Conservation (phyloP, 129 eudicot genomes). For the Sambucus nigra region DNA sequence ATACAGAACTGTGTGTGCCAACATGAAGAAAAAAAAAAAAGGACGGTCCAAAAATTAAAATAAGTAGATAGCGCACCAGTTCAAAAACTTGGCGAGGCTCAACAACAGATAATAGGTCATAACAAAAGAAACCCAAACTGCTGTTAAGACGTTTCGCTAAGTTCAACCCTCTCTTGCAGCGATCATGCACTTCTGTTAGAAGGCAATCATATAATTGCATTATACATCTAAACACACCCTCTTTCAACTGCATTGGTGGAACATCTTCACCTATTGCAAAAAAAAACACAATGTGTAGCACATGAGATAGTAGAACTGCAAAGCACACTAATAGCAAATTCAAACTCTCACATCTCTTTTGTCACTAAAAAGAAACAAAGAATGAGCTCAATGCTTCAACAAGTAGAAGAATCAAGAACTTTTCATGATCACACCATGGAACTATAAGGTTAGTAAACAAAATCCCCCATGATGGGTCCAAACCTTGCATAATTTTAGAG, state of each 20-base stretch:
- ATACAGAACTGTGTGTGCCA: slow-evolving; percentile 7
- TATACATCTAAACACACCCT: slow-evolving; percentile 92
- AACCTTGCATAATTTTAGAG: not conserved
- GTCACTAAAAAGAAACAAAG: not conserved
- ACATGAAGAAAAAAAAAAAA: not conserved
- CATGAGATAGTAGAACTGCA: not conserved
- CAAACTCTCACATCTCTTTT: not conserved
- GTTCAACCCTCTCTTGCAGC: slow-evolving; percentile 90
- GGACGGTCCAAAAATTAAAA: slow-evolving; percentile 5
- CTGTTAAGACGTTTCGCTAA: slow-evolving; percentile 93
- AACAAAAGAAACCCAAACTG: slow-evolving; percentile 94
- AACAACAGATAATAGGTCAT: slow-evolving; percentile 79
- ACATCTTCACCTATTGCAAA: slow-evolving; percentile 74
- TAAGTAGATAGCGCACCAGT: slow-evolving; percentile 49
- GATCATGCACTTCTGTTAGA: slow-evolving; percentile 97
- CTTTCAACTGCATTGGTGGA: slow-evolving; percentile 98
- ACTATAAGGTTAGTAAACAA: not conserved
- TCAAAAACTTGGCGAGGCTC: slow-evolving; percentile 99
- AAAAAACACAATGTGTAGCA: slow-evolving; percentile 11
- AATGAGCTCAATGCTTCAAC: not conserved
- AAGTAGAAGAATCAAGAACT: not conserved
- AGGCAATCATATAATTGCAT: slow-evolving; percentile 95
- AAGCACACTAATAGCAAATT: not conserved
- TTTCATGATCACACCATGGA: not conserved
- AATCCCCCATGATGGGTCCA: not conserved